Evolutionary conservation across 129 eudicot genomes (phyloP).

Genomic region (Gnaphalium uliginosum): DNA sequence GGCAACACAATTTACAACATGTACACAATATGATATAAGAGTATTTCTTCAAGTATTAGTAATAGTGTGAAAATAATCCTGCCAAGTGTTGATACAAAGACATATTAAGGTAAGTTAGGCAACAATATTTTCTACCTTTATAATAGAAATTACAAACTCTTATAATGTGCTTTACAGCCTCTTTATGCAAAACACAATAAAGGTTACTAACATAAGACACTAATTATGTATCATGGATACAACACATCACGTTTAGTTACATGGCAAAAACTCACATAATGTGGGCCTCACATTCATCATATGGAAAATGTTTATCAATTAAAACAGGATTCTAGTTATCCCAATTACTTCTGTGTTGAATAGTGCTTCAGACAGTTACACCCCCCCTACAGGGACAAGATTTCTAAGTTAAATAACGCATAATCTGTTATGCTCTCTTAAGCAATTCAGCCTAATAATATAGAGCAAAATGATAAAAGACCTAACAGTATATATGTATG

Average conservation of each 20-base stretch:
- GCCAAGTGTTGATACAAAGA: background rate
- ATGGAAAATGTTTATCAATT: background rate
- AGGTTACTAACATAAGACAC: conserved; percentile 7
- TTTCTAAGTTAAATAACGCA: conserved; percentile 9
- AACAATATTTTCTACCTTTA: background rate
- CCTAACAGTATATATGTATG: background rate
- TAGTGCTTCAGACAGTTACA: background rate
- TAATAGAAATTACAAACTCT: background rate
- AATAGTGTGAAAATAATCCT: background rate
- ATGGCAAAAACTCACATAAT: background rate
- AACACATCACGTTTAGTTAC: conserved; percentile 8
- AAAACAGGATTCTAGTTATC: background rate
- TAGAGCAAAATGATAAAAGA: background rate
- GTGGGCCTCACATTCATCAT: conserved; percentile 13
- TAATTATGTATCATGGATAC: conserved; percentile 3
- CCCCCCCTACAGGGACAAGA: conserved; percentile 17
- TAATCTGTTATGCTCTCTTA: conserved; percentile 8
- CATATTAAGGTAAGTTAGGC: background rate
- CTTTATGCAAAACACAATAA: conserved; percentile 11
- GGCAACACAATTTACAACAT: conserved; percentile 3
- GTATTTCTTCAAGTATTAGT: background rate
- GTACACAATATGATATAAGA: conserved; percentile 1
- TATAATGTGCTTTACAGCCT: conserved; percentile 4
- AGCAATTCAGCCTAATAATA: conserved; percentile 6
- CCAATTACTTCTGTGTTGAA: background rate